phyloP scores from a whole-genome alignment of 1,284 basidiomycete genomes.

The Athelia sp. region DNA sequence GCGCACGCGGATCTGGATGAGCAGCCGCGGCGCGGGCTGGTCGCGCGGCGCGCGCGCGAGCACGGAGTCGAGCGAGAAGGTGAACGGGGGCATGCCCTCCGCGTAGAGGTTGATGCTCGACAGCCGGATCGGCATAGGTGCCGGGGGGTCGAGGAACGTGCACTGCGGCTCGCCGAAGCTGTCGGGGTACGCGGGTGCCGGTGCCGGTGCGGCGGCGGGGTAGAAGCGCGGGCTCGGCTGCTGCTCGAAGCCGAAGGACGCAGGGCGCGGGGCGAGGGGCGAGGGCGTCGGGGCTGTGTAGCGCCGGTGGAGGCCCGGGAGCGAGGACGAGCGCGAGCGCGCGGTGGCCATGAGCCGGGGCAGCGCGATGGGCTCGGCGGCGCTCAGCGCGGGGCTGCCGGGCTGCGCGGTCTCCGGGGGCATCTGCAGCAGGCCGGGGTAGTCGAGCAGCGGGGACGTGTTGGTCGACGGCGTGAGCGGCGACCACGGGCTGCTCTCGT shows the following conservation, averaged over 20 bases:
- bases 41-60: slow-evolving; percentile 29
- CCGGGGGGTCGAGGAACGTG: slow-evolving; percentile 13
- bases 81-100: slow-evolving; percentile 61
- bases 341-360: neutral
- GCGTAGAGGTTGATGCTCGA: slow-evolving; percentile 48
- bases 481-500: slow-evolving; percentile 19
- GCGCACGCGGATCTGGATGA: slow-evolving; percentile 44
- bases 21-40: slow-evolving; percentile 23
- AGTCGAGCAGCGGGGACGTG: slow-evolving; percentile 6
- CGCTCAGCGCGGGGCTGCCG: neutral
- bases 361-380: neutral
- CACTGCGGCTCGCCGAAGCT: neutral
- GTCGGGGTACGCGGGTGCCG: neutral
- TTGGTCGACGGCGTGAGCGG: slow-evolving; percentile 8
- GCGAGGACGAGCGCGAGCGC: neutral
- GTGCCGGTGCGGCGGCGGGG: neutral
- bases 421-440: neutral
- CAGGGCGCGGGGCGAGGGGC: neutral
- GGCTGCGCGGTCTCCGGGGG: neutral
- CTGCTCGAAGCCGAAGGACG: neutral
- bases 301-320: neutral
- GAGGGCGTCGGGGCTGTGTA: neutral
- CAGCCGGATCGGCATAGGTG: slow-evolving; percentile 26
- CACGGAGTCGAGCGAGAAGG: slow-evolving; percentile 42
- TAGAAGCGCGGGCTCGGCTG: neutral